Base-by-base conservation (phyloP, 2,329 filamentous ascomycete genomes). In the Magnaporthiopsis incrustans region DNA sequence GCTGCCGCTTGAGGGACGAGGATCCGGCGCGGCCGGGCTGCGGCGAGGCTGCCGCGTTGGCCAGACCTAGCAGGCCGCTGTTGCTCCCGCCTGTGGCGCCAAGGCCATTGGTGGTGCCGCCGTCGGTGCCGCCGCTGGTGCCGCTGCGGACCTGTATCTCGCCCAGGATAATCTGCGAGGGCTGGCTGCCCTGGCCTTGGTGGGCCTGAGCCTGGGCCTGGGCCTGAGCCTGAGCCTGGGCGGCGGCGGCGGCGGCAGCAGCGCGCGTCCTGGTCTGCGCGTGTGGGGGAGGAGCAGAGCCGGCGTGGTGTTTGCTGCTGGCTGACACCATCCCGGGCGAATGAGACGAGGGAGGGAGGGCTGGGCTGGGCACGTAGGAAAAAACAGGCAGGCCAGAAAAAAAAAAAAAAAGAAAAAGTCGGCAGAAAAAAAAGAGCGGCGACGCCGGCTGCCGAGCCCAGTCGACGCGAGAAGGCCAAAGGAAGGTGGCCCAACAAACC, bases 1-100 rank as follows among this genome's bases (percentile, higher is more conserved):
- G 60, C 26, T 25, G 44, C 44, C 60, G 60, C 44, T 62, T 62
- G 26, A 62, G 50, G n/a, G 60, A 62, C 44, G 26, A 27, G 50
- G 60, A 62, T 44, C 38, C 56, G 60, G 38, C 38, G 10, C 60
- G 60, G 5, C 27, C 44, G 25, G 60, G 26, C 15, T 44, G 30
- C 10, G 60, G 38, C 5, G 60, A 27, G 38, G 60, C 60, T 62
- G 60, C 60, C 15, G 50, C 38, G 60, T 62, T 30, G 15, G 60
- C 60, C 60, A 62, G 15, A 22, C 60, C 60, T 15, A 53, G 38
- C 60, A 62, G 30, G 26, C 60, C 60, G 14, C 60, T 25, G 25
- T 26, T 38, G 60, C 10, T 44, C 11, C 27, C 15, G 14, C 26
- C 60, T n/a, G 26, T 12, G 22, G 32, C 15, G 22, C 32, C 25